Conservation (phyloP, 768 basidiomycete species). For the Calocera viscosa region DNA sequence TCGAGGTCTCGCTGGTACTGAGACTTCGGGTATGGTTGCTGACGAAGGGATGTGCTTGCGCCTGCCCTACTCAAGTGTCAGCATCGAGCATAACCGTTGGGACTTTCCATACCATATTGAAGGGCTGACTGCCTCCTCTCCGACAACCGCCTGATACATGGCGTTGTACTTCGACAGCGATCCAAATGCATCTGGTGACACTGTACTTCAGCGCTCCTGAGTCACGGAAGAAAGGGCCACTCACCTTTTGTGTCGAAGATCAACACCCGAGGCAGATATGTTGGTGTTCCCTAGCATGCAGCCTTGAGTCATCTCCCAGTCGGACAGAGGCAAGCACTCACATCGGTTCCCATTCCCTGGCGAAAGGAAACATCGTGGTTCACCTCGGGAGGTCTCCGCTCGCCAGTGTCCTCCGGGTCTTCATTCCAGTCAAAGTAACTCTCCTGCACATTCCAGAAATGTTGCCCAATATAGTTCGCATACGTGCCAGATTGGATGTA, state of each 20-base stretch:
- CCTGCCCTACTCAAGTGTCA: background rate
- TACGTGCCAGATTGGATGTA: constrained; percentile 60
- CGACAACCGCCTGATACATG: background rate
- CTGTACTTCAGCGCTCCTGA: background rate
- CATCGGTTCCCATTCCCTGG: constrained; percentile 43
- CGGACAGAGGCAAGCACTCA: constrained; percentile 23
- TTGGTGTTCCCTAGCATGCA: constrained; percentile 32
- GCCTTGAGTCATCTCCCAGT: constrained; percentile 8
- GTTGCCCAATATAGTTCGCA: constrained; percentile 58
- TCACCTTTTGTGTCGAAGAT: constrained; percentile 56
- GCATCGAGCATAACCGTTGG: background rate
- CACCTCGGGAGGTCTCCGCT: constrained; percentile 28
- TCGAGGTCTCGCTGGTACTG: background rate
- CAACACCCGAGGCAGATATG: constrained; percentile 50
- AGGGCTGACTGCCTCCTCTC: background rate
- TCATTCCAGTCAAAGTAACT: constrained; percentile 36
- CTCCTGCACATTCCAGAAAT: constrained; percentile 76
- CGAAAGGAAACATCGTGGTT: constrained; percentile 53
- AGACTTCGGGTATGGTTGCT: background rate
- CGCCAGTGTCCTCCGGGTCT: constrained; percentile 22
- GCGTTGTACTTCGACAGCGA: background rate
- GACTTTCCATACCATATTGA: background rate
- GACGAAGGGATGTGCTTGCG: background rate
- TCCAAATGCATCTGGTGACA: background rate
- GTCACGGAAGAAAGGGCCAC: constrained; percentile 9